phyloP scores from a whole-genome alignment of 192 early-diverging fungal species.

The Coemansia sp. region DNA sequence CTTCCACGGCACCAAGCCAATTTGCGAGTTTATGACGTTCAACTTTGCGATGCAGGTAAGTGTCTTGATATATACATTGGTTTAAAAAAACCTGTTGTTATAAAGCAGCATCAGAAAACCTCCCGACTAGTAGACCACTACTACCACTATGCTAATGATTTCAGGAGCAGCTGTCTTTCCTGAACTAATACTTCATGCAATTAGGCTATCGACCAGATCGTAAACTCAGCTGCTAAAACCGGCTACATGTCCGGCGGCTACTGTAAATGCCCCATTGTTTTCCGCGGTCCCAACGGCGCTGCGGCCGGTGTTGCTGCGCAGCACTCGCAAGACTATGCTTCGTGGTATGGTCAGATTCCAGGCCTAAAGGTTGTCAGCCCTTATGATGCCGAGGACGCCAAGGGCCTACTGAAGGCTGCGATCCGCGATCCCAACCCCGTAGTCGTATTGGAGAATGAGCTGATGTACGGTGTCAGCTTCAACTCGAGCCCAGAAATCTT shows the following conservation, averaged over 20 bases:
- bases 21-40: slow-evolving; percentile 99
- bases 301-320: slow-evolving; percentile 97
- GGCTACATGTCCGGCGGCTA: slow-evolving; percentile 96
- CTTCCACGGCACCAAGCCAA: slow-evolving; percentile 88
- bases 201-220: slow-evolving; percentile 92
- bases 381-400: slow-evolving; percentile 95
- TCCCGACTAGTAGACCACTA: too few species aligned
- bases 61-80: background rate
- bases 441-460: slow-evolving; percentile 94
- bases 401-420: slow-evolving; percentile 96
- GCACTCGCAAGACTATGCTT: slow-evolving; percentile 98
- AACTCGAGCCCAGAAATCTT: slow-evolving; percentile 75
- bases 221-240: slow-evolving; percentile 99
- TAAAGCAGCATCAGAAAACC: too few species aligned
- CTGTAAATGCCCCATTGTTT: slow-evolving; percentile 89
- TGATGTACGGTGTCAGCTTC: slow-evolving; percentile 94
- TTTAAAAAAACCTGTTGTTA: too few species aligned
- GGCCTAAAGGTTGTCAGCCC: slow-evolving; percentile 96
- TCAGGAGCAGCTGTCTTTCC: too few species aligned
- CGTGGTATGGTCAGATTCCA: slow-evolving; percentile 97
- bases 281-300: slow-evolving; percentile 98
- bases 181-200: background rate
- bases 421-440: slow-evolving; percentile 99
- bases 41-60: slow-evolving; percentile 99
- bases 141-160: too few species aligned